A percentile compares a stretch with the other conserved stretches of the same genome.
Evolutionary conservation across 2,329 filamentous ascomycete genomes (phyloP).

Genomic region (Ceratocystis variospora): DNA sequence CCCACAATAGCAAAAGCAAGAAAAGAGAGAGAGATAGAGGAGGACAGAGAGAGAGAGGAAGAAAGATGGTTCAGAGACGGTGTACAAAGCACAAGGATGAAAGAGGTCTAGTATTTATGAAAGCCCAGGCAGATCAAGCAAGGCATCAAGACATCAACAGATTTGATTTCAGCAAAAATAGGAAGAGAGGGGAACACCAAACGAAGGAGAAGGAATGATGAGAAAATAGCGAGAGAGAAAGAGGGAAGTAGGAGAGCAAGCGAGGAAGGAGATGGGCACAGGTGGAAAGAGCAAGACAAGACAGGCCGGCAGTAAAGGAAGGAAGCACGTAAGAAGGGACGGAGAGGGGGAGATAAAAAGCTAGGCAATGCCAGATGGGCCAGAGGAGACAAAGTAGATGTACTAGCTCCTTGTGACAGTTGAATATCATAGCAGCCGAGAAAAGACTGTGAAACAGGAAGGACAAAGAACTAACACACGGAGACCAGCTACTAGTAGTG

Average conservation of each 20-base stretch:
- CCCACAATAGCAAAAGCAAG: neutral
- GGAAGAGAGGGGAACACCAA: neutral
- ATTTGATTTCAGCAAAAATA: constrained; percentile 7
- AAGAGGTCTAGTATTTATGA: constrained; percentile 4
- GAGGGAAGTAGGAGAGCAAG: neutral
- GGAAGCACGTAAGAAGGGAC: neutral
- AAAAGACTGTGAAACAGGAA: neutral
- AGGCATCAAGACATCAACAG: constrained; percentile 3
- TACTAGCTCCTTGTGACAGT: too few relatives aligned
- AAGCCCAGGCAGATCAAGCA: neutral
- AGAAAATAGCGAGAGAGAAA: neutral
- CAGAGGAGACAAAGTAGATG: neutral
- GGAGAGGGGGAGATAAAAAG: neutral
- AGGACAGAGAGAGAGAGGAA: neutral
- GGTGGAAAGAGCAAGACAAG: neutral
- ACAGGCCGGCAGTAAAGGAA: too few relatives aligned
- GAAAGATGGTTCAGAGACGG: neutral
- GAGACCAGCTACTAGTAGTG: neutral
- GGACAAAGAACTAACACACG: neutral
- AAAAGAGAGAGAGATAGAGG: neutral
- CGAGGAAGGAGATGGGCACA: constrained; percentile 1
- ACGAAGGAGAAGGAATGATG: constrained; percentile 4
- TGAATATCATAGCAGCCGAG: neutral
- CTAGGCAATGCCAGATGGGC: neutral
- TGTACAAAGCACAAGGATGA: neutral